Evolutionary conservation across 495 filamentous ascomycete species (phyloP), one percentile per base, ranked within the genome.

Genomic region (Staphylotrichum longicolle): DNA sequence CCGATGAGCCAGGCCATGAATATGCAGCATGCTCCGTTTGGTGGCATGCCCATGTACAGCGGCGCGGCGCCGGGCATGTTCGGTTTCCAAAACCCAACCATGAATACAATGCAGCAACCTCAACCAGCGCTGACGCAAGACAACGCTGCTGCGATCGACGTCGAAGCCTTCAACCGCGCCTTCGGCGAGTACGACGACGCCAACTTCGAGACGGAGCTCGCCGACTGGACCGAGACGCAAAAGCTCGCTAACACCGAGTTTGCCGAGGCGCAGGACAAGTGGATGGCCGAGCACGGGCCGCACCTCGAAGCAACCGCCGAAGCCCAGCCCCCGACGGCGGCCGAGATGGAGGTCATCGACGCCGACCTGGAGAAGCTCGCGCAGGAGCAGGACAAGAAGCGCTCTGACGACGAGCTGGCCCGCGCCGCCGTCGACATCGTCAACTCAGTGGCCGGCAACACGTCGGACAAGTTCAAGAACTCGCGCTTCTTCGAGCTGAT

Each of bases 401-500:
- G 59, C 27, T 42, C 66, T n/a, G 64, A 67, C 51, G 59, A 70
- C 32, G 72, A 78, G 20, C 65, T 80, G 2, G 75, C 75, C 8
- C 63, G 54, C 15, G 77, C 76, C 0, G 78, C 78, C 27, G 66
- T 68, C 42, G 65, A 72, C 30, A 76, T 80, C 35, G 60, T 80
- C 33, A 55, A 68, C 42, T 72, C 73, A 3, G 71, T 80, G 7
- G 57, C 70, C 7, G 68, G 67, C 52, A 74, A 78, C 58, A 46
- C 67, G 37, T 72, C 71, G 0, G 70, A 74, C 8, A 80, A 79
- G 58, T 79, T 80, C 59, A 74, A 70, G 53, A 72, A 77, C 35
- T 80, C 78, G 7, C 63, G 65, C 12, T 80, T 80, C 50, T 45
- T 80, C 0, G 61, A 70, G 42, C 64, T 80, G 32, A 79, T 80